Percentiles rank a stretch among this genome's conserved stretches.
These are phyloP conservation scores for Oryza rufipogon DNA, from an alignment of 176 grass and related monocot genomes.

Conservation along the genomic window DNA sequence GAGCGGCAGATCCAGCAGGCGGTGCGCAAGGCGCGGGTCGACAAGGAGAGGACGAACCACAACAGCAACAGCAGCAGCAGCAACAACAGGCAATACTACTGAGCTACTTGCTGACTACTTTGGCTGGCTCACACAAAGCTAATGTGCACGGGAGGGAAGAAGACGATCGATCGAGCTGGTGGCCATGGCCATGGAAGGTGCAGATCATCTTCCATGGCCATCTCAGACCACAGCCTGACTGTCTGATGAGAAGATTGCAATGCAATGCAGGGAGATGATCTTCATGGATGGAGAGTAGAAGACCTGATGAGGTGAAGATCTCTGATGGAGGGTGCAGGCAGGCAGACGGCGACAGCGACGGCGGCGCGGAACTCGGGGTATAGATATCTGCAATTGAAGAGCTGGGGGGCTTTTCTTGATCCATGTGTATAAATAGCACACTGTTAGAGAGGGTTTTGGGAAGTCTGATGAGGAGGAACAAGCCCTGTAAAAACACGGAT, in stretches of 20 bases:
- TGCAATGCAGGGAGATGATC: not conserved
- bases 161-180: not conserved
- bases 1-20: slow-evolving; percentile 77
- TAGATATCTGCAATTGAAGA: not conserved
- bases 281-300: not conserved
- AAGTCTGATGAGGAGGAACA: slow-evolving; percentile 19
- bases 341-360: not conserved
- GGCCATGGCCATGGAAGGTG: not conserved
- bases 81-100: slow-evolving; percentile 39
- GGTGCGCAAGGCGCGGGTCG: slow-evolving; percentile 60
- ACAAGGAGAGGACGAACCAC: slow-evolving; percentile 45
- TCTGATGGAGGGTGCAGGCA: not conserved
- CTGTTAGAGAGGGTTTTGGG: slow-evolving; percentile 34
- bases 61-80: not conserved
- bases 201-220: slow-evolving; percentile 12
- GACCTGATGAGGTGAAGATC: not conserved
- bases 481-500: slow-evolving; percentile 2
- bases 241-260: not conserved
- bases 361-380: not conserved
- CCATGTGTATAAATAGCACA: slow-evolving; percentile 56
- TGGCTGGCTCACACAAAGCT: not conserved
- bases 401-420: slow-evolving; percentile 42
- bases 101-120: not conserved
- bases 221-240: not conserved
- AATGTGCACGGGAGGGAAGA: too few relatives aligned